These are phyloP conservation scores for Yamadazyma friedrichii DNA, from an alignment of 1,139 yeast species.

Conservation along the genomic window DNA sequence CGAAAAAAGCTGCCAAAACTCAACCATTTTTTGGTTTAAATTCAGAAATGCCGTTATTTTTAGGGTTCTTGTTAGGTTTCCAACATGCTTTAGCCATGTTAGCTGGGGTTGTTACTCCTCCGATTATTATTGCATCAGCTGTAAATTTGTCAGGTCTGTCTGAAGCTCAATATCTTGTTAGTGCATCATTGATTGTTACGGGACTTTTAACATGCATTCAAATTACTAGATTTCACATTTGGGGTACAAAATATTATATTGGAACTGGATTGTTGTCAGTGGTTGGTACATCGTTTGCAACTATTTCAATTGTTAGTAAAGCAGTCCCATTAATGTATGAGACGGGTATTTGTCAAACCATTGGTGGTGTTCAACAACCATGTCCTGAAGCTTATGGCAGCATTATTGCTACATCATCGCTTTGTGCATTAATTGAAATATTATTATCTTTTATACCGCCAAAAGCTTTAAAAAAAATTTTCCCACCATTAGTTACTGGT, in stretches of 20 bases:
- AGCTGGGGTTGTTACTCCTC: conserved; percentile 90
- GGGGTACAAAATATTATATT: conserved; percentile 66
- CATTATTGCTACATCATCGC: conserved; percentile 75
- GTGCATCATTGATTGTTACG: conserved; percentile 71
- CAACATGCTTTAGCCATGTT: conserved; percentile 89
- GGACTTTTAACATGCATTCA: conserved; percentile 75
- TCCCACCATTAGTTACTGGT: conserved; percentile 90
- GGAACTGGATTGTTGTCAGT: conserved; percentile 89
- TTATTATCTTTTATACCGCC: conserved; percentile 75
- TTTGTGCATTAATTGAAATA: conserved; percentile 75
- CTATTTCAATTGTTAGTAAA: conserved; percentile 73
- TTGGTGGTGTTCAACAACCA: conserved; percentile 63
- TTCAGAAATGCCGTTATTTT: conserved; percentile 72
- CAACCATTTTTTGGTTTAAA: conserved; percentile 82
- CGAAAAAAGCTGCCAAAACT: conserved; percentile 46
- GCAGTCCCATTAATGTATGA: conserved; percentile 80
- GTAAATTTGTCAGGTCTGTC: conserved; percentile 54
- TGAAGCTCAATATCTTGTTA: conserved; percentile 66
- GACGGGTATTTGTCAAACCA: conserved; percentile 64
- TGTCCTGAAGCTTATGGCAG: conserved; percentile 91
- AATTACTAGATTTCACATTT: conserved; percentile 77
- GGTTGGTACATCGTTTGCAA: conserved; percentile 87
- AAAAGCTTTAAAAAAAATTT: conserved; percentile 60
- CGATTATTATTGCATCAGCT: conserved; percentile 60
- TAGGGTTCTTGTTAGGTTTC: conserved; percentile 76